Base-by-base conservation (phyloP, 192 early-diverging fungal species). In the Linnemannia hyalina region DNA sequence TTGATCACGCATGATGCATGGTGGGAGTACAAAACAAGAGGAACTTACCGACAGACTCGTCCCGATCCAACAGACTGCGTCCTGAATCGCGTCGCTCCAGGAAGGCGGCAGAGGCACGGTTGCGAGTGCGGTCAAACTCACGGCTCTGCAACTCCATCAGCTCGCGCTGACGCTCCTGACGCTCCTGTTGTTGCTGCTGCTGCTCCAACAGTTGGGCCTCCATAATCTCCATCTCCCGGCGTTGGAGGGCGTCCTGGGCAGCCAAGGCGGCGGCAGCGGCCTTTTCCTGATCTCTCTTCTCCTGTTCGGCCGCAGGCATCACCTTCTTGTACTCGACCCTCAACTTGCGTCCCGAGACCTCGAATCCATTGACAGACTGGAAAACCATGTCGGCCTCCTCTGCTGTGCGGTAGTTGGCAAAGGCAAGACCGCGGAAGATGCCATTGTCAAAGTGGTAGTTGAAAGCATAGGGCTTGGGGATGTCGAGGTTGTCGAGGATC, bases 371-470 rank as follows among this genome's bases (percentile, higher is more conserved):
- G 44, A 96, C 90, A 29, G 92, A 86, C 35, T 92, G 89, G 40
- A 93, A 91, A 18, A 95, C 94, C 42, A 92, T 77, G 71, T 94
- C 94, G 0, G 95, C 93, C 85, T 96, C 95, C 80, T 96, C 93
- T 29, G 94, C 92, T 0, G 93, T 94, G 36, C 94, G 90, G 75
- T 95, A 96, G 84, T 96, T 96, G 41, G 95, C 95, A 91, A 96
- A 96, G 7, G 94, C 94, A 74, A 96, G 85, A 10, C 95, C 95
- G 78, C 95, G 93, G 90, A 96, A 96, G 57, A 95, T 89, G 47
- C 94, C 92, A 73, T 93, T 93, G 82, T 96, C 95, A 83, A 94
- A 96, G 80, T 96, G 95, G 79, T 96, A 96, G 87, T 96, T 96
- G 88, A 96, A 94, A 32, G 95, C 95, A 85, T 95, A 95, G 20